A percentile compares a stretch with the other conserved stretches of the same genome.
Evolutionary conservation across 2,329 filamentous ascomycete genomes (phyloP).

Genomic region (Akanthomyces dipterigenus): DNA sequence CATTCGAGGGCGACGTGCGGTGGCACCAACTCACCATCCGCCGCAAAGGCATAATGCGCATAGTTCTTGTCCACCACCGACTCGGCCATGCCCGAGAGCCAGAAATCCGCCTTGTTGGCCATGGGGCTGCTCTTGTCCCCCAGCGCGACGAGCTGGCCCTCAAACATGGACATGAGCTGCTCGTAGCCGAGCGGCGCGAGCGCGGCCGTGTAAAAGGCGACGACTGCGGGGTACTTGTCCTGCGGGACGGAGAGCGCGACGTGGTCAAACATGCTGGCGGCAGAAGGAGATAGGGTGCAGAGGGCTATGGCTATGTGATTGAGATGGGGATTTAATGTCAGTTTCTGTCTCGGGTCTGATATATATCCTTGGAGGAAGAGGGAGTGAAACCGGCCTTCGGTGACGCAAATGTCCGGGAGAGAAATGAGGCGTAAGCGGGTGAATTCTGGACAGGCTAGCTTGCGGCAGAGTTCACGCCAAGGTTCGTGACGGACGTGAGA

Average conservation of each 20-base stretch:
- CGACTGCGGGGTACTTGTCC: constrained; percentile 8
- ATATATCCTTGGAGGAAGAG: background rate
- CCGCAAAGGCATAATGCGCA: constrained; percentile 8
- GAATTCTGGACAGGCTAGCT: background rate
- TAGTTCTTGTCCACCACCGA: background rate
- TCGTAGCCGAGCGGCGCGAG: constrained; percentile 11
- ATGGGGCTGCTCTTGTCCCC: constrained; percentile 5
- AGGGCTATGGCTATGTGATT: no score
- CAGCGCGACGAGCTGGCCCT: constrained; percentile 5
- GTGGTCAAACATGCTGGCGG: constrained; percentile 8
- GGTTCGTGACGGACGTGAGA: background rate
- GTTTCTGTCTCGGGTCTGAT: background rate
- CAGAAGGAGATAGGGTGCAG: background rate
- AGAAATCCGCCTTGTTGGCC: constrained; percentile 9
- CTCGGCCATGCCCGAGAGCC: constrained; percentile 10
- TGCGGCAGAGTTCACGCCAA: background rate
- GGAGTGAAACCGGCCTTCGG: background rate
- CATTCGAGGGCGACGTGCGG: background rate
- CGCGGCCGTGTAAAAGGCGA: constrained; percentile 9
- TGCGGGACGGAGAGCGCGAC: constrained; percentile 10
- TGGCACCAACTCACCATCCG: background rate
- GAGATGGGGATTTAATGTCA: background rate
- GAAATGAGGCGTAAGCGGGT: background rate
- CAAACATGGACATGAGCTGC: constrained; percentile 9
- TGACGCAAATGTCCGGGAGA: background rate